Evolutionary conservation across 2,329 filamentous ascomycete species (phyloP), one percentile per base, ranked within the genome.

Genomic region (Ophiostoma triangulosporum): DNA sequence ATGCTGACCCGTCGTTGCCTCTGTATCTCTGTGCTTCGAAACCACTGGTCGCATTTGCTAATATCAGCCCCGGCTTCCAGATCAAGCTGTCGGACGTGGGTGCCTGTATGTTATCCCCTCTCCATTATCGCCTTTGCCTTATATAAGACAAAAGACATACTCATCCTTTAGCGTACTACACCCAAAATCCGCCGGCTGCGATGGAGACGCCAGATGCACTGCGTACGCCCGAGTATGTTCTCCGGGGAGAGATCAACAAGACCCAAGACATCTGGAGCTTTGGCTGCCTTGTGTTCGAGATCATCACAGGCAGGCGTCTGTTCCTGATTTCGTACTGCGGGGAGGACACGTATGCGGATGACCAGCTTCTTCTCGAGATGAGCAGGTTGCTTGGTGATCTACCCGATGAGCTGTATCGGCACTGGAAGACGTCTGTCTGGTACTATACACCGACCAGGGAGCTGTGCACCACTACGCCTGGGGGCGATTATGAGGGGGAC

Each of bases 31-130:
- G 35, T 17, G 24, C 33, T 15, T 7, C 53, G 6, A 24, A 48
- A 6, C 40, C 43, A 7, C 33, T 55, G 11, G 17, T 33, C 4
- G 3, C 12, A 3, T 52, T 40, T 14, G n/a, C 35, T 6, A 14
- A 15, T 6, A 27, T 7, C 20, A 24, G 12, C 12, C 11, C n/a
- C 5, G 38, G n/a, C 17, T 46, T 54, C 17, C 24, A 50, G 15
- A 22, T 54, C 36, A 54, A 54, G 38, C 31, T 54, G 6, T 45
- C 48, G 3, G 52, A 54, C 27, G 9, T 50, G 7, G 48, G 46
- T 7, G 52, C 27, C 12, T 9, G 52, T 54, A 12, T 17, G 46
- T n/a, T 31, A 31, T 31, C 7, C 29, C 6, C 11, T 11, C 73
- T 0, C 57, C 73, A 9, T 35, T 1, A 15, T 31, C 6, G 6